These are phyloP conservation scores for Tuber brumale DNA, from an alignment of 495 filamentous ascomycete genomes.

Conservation along the genomic window DNA sequence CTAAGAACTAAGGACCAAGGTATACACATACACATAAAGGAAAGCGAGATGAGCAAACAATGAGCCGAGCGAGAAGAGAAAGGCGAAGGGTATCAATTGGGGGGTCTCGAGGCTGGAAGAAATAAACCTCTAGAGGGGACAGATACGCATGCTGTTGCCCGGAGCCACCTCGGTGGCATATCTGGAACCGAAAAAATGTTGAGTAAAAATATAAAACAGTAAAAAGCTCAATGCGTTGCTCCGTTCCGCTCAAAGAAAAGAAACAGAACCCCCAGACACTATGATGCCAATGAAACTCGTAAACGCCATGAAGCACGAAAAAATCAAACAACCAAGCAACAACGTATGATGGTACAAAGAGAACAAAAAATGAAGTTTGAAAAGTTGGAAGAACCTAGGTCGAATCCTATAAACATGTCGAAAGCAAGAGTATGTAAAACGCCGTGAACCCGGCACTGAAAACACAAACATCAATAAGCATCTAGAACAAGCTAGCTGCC, in stretches of 20 bases:
- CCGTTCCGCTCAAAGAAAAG: conserved; percentile 13
- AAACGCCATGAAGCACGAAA: conserved; percentile 29
- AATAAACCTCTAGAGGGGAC: conserved; percentile 34
- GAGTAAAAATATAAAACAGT: conserved; percentile 28
- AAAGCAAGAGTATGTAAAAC: conserved; percentile 41
- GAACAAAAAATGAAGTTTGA: conserved; percentile 30
- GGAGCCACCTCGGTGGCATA: conserved; percentile 13
- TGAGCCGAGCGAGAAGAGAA: not conserved
- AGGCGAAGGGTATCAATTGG: not conserved
- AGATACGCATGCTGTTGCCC: conserved; percentile 11
- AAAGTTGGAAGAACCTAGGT: conserved; percentile 38
- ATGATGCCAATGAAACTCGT: conserved; percentile 27
- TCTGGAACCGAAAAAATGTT: conserved; percentile 31
- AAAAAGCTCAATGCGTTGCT: conserved; percentile 18
- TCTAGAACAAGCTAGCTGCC: conserved; percentile 16
- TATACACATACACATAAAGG: not conserved
- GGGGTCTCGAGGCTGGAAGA: conserved; percentile 27
- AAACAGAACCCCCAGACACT: conserved; percentile 26
- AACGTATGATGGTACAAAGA: conserved; percentile 42
- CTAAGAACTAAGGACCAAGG: not conserved
- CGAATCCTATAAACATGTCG: conserved; percentile 17
- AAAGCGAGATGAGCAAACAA: not conserved
- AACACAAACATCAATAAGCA: conserved; percentile 19
- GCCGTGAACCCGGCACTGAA: conserved; percentile 30
- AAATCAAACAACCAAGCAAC: conserved; percentile 34